A percentile compares a stretch with the other conserved stretches of the same genome.
These are phyloP conservation scores for Brasenia schreberi DNA, from an alignment of 164 flowering plant species.

Conservation along the genomic window DNA sequence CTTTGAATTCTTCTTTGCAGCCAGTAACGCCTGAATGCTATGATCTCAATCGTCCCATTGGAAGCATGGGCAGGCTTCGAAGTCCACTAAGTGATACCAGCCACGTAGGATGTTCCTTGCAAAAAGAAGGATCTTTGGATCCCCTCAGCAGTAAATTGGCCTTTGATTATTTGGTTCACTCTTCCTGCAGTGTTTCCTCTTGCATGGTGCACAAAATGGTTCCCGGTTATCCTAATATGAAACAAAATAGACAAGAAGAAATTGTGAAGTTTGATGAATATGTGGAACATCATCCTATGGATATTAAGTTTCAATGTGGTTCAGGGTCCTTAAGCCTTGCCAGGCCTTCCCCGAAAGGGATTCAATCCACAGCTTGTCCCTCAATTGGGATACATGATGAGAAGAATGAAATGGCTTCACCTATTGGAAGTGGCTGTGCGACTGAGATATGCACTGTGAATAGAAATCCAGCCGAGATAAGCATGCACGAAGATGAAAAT, in stretches of 20 bases:
- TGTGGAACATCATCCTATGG: constrained; percentile 9
- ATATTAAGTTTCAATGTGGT: constrained; percentile 12
- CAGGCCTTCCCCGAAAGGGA: constrained; percentile 2
- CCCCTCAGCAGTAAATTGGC: background rate
- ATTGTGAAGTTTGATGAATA: constrained; percentile 4
- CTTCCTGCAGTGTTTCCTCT: background rate
- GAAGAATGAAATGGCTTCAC: constrained; percentile 6
- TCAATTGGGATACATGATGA: background rate
- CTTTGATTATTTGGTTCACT: background rate
- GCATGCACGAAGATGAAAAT: constrained; percentile 42
- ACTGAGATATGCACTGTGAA: constrained; percentile 34
- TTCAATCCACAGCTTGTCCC: background rate
- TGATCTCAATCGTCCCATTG: background rate
- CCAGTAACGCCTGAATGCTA: background rate
- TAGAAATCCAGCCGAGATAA: constrained; percentile 80
- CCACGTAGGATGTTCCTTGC: background rate
- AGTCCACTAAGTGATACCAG: background rate
- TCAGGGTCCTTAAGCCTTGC: constrained; percentile 2
- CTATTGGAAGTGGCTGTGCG: constrained; percentile 8
- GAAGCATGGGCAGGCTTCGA: background rate
- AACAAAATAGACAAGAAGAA: background rate
- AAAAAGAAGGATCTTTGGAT: background rate
- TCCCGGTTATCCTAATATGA: background rate
- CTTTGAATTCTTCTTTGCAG: constrained; percentile 5
- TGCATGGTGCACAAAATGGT: background rate